phyloP scores from a whole-genome alignment of 192 early-diverging fungal genomes.

The Coemansia sp. region DNA sequence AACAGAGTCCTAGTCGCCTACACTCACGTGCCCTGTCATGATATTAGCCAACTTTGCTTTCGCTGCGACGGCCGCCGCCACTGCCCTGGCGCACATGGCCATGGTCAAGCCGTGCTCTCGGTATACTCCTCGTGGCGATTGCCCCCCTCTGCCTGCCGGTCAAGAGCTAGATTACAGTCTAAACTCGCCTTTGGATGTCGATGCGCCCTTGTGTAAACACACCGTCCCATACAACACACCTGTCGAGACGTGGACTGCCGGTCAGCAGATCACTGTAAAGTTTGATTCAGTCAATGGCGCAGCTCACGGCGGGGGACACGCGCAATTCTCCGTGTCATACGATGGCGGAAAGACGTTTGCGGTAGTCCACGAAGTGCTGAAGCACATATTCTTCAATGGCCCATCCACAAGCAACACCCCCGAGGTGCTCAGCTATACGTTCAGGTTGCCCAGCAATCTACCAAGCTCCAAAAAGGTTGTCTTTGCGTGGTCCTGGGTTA shows the following conservation, averaged over 20 bases:
- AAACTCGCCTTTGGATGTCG: conserved; percentile 1
- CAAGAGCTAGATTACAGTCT: conserved; percentile 12
- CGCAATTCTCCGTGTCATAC: conserved; percentile 60
- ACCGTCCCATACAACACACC: conserved; percentile 9
- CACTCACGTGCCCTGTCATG: not conserved
- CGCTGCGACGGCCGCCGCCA: not conserved
- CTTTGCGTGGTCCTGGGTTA: conserved; percentile 64
- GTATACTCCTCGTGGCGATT: conserved; percentile 1
- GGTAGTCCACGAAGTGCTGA: conserved; percentile 51
- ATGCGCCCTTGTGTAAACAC: conserved; percentile 19
- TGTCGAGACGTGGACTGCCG: conserved; percentile 43
- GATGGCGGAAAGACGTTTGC: conserved; percentile 62
- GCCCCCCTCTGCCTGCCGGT: conserved; percentile 3
- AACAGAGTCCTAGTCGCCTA: not conserved
- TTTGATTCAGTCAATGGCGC: conserved; percentile 21
- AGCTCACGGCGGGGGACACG: conserved; percentile 59
- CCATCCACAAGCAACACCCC: not conserved
- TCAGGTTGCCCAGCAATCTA: conserved; percentile 49
- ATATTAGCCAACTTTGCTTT: not conserved
- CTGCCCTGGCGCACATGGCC: conserved; percentile 36
- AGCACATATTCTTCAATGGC: conserved; percentile 29
- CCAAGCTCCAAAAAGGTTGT: conserved; percentile 50
- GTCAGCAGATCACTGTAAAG: conserved; percentile 37
- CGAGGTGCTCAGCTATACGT: conserved; percentile 14
- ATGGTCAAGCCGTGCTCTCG: conserved; percentile 47